A percentile compares a stretch with the other conserved stretches of the same genome.
These are phyloP conservation scores for Bipolaris bicolor DNA, from an alignment of 2,329 filamentous ascomycete genomes.

Conservation along the genomic window DNA sequence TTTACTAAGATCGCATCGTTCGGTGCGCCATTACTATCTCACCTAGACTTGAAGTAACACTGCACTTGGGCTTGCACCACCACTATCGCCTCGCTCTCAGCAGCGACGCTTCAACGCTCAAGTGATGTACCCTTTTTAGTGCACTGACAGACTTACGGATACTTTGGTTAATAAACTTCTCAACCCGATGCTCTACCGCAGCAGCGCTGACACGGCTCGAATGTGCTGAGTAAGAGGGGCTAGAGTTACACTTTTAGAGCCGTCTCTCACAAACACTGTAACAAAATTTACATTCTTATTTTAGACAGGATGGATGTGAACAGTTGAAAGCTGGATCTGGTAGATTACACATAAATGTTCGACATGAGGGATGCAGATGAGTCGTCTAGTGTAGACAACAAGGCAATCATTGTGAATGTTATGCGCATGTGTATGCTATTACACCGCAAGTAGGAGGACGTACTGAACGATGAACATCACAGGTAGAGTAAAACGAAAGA, in stretches of 20 bases:
- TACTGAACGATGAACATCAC: no score
- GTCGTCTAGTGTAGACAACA: no score
- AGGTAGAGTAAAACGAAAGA: no score
- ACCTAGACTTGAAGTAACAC: neutral
- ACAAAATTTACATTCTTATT: conserved; percentile 63
- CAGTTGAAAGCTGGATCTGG: conserved; percentile 54
- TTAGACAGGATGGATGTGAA: conserved; percentile 51
- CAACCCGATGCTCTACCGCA: conserved; percentile 76
- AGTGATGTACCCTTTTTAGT: no score
- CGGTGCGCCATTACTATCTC: neutral
- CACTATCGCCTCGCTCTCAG: conserved; percentile 71
- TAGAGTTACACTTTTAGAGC: conserved; percentile 74
- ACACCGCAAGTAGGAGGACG: no score
- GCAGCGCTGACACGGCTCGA: conserved; percentile 65
- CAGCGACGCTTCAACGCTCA: conserved; percentile 64
- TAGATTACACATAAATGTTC: conserved; percentile 35
- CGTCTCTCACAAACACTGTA: conserved; percentile 73
- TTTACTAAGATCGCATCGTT: neutral
- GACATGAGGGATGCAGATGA: no score
- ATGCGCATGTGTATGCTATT: no score
- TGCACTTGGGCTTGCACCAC: conserved; percentile 67
- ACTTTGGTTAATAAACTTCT: conserved; percentile 75
- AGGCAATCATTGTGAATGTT: no score
- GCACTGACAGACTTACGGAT: conserved; percentile 74
- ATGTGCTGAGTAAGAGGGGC: conserved; percentile 70